Conservation (phyloP, 768 basidiomycete genomes). For the Kwoniella heveanensis region DNA sequence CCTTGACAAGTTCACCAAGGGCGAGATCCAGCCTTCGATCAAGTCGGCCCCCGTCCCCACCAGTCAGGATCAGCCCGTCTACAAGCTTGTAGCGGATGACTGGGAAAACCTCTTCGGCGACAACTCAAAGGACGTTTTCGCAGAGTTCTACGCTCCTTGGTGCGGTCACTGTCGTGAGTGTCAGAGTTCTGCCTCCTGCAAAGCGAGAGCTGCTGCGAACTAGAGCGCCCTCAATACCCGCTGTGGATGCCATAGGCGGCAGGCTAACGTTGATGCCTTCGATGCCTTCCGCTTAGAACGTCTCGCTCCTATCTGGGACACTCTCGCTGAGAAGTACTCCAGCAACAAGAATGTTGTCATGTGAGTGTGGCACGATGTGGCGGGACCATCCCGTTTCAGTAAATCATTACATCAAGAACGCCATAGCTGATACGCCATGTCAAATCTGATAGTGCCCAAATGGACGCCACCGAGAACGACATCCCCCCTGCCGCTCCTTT, state of each 20-base stretch:
- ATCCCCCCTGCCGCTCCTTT: slow-evolving; percentile 84
- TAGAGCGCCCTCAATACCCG: no score
- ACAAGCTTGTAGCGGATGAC: slow-evolving; percentile 78
- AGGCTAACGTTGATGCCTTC: no score
- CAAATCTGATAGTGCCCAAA: slow-evolving; percentile 66
- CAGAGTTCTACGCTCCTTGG: slow-evolving; percentile 98
- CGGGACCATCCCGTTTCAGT: no score
- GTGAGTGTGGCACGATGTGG: slow-evolving; percentile 61
- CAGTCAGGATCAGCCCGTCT: slow-evolving; percentile 78
- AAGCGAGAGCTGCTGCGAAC: neutral
- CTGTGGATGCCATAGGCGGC: no score
- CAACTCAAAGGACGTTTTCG: slow-evolving; percentile 85
- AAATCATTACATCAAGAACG: no score
- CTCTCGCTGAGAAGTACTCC: slow-evolving; percentile 80
- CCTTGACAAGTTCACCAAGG: slow-evolving; percentile 68
- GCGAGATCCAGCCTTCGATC: slow-evolving; percentile 75
- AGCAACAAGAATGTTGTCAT: slow-evolving; percentile 71
- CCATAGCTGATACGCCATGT: neutral
- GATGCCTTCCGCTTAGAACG: slow-evolving; percentile 60
- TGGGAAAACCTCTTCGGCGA: slow-evolving; percentile 86
- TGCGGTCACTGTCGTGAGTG: slow-evolving; percentile 59
- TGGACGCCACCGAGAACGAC: slow-evolving; percentile 96
- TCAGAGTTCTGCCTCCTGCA: no score
- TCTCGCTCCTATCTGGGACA: slow-evolving; percentile 91
- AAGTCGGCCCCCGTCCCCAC: slow-evolving; percentile 88